Percentiles rank a stretch among this genome's conserved stretches.
Evolutionary conservation across 1,139 yeast species (phyloP).

Genomic region (Wickerhamiella pararugosa): DNA sequence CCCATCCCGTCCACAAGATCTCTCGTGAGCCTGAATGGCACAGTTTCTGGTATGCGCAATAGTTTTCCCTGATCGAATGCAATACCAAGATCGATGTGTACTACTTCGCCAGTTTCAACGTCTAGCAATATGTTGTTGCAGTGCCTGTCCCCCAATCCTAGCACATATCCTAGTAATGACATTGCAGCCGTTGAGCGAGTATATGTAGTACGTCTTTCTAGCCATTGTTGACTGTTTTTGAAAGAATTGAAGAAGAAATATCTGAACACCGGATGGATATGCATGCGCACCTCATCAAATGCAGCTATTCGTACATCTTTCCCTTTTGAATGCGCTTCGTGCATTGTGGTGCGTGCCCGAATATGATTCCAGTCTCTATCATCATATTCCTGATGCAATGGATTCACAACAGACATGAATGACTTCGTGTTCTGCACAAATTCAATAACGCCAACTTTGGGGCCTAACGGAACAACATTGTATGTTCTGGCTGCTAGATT

Average conservation of each 20-base stretch:
- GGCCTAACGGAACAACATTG: constrained; percentile 80
- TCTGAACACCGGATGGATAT: constrained; percentile 52
- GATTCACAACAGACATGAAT: constrained; percentile 44
- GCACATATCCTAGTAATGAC: constrained; percentile 71
- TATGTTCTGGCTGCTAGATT: constrained; percentile 61
- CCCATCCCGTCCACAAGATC: constrained; percentile 94
- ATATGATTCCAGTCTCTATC: constrained; percentile 35
- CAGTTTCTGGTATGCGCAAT: constrained; percentile 78
- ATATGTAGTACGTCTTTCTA: constrained; percentile 45
- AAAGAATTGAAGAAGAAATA: constrained; percentile 60
- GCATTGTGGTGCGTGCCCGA: constrained; percentile 55
- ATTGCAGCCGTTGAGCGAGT: constrained; percentile 71
- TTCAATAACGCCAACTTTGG: constrained; percentile 76
- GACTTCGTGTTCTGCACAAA: constrained; percentile 72
- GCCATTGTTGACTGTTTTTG: constrained; percentile 55
- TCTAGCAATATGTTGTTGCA: constrained; percentile 83
- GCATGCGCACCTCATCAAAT: constrained; percentile 35
- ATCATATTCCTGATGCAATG: constrained; percentile 20
- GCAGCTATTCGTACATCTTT: constrained; percentile 33
- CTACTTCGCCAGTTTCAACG: constrained; percentile 66
- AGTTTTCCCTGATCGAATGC: constrained; percentile 83
- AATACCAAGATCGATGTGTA: constrained; percentile 91
- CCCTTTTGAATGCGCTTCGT: constrained; percentile 22
- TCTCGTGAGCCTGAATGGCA: constrained; percentile 82
- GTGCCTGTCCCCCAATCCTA: constrained; percentile 94